Evolutionary conservation across 2,329 filamentous ascomycete genomes (phyloP).

Genomic region (Leptosphaerulina australis): DNA sequence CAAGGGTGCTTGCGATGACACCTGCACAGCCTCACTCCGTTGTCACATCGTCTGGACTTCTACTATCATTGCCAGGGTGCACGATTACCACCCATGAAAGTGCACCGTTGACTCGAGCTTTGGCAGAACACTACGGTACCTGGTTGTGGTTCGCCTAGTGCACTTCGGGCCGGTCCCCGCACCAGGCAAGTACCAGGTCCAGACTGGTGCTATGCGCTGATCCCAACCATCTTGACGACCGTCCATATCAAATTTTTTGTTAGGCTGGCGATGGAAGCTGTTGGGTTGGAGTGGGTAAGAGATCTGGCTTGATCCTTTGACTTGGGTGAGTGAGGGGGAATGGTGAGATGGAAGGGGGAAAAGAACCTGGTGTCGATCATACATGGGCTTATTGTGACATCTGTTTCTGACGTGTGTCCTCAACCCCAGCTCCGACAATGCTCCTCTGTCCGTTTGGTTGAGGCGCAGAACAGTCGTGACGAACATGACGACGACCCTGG

Average conservation of each 20-base stretch:
- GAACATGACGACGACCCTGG: constrained; percentile 11
- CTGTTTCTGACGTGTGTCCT: constrained; percentile 4
- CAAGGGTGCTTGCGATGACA: neutral
- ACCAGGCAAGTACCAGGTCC: neutral
- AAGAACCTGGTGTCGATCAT: constrained; percentile 12
- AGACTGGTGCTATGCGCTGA: neutral
- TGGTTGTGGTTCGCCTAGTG: constrained; percentile 6
- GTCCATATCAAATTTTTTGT: too few species aligned
- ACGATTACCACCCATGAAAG: constrained; percentile 10
- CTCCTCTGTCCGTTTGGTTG: neutral
- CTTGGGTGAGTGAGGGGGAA: neutral
- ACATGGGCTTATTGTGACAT: constrained; percentile 18
- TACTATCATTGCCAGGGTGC: neutral
- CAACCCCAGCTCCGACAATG: neutral
- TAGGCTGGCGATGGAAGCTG: too few species aligned
- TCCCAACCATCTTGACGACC: neutral
- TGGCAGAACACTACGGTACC: too few species aligned
- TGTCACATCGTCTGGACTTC: neutral
- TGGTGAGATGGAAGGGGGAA: constrained; percentile 11
- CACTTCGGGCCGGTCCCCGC: constrained; percentile 15
- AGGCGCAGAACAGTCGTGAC: constrained; percentile 5
- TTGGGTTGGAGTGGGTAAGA: too few species aligned
- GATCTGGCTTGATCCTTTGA: too few species aligned
- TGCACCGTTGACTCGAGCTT: constrained; percentile 1
- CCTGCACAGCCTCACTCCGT: constrained; percentile 6